Conservation (phyloP, 768 basidiomycete genomes). For the Pleurotus citrinopileatus region DNA sequence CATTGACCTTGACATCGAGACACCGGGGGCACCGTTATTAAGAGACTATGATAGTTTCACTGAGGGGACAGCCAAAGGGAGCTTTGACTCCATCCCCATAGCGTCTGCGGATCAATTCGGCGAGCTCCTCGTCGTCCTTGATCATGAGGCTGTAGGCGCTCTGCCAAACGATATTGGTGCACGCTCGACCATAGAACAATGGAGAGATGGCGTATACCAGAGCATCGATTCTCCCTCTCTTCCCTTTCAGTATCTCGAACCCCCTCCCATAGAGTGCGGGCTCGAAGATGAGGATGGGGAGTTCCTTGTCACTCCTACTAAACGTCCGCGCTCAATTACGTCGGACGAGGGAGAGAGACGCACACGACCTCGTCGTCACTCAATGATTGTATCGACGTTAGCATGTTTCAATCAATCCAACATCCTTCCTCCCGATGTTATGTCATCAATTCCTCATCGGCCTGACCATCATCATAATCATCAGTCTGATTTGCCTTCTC, state of each 20-base stretch:
- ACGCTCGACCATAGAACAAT: conserved; percentile 33
- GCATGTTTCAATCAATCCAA: not conserved
- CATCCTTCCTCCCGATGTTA: not conserved
- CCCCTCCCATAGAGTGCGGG: not conserved
- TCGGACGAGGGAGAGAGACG: conserved; percentile 28
- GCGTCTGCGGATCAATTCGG: conserved; percentile 33
- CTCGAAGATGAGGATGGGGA: conserved; percentile 5
- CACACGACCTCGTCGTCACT: conserved; percentile 16
- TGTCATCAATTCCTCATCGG: not conserved
- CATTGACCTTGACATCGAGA: conserved; percentile 22
- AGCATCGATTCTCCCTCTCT: conserved; percentile 16
- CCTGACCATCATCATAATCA: not conserved
- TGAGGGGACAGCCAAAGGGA: conserved; percentile 52
- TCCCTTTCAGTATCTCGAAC: not conserved
- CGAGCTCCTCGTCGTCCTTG: conserved; percentile 30
- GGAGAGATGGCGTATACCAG: conserved; percentile 39
- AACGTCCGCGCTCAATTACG: conserved; percentile 37
- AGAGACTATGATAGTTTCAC: conserved; percentile 61
- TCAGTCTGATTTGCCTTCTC: not conserved
- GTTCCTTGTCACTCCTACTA: conserved; percentile 21
- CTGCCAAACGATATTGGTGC: conserved; percentile 21
- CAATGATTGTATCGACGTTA: conserved; percentile 6
- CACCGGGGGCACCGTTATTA: conserved; percentile 45
- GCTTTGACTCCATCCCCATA: conserved; percentile 44
- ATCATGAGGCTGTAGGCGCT: conserved; percentile 28